Evolutionary conservation across 257 asterid genomes (phyloP), one percentile per base, ranked within the genome.

Genomic region (Solanum verrucosum): DNA sequence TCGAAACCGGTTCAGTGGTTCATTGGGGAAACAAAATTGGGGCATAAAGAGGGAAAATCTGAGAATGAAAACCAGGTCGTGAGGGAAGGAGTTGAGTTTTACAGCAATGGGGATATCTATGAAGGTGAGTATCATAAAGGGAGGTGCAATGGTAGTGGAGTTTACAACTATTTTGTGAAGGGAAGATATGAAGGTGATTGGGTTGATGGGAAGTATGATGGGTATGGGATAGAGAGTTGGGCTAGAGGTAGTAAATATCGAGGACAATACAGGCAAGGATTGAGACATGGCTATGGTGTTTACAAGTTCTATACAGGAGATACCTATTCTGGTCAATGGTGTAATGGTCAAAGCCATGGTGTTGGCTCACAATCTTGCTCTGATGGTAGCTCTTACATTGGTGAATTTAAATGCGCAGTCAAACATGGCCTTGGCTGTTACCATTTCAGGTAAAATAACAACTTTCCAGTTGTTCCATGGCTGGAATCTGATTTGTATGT

Each of bases 181-280:
- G 94, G 94, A 65, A 87, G 87, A 37, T 87, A 81, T 87, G 89
- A 96, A 52, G 99, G 99, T 75, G 99, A 96, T 70, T 96, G 99
- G 99, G 82, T 96, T 65, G 99, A 95, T 5, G 85, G 85, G 27
- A 79, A 44, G 23, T 79, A 79, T 79, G 85, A 79, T 44, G 85
- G 85, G 0, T 93, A 92, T 87, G 99, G 98, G 35, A 93, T 96
- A 87, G 99, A 96, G 92, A 93, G 96, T 44, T 96, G 99, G 99
- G 93, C 97, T 1, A 93, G 94, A 78, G 99, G 99, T 72, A 95
- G 99, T 42, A 91, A 93, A 79, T 79, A 79, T 14, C 1, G 85
- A 79, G 85, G 85, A n/a, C 85, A 79, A 79, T 79, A 79, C 1
- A 79, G 67, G 85, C 85, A 44, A 44, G 67, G 85, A 79, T 16